Evolutionary conservation across 176 grass and related monocot species (phyloP), one percentile per base, ranked within the genome.

Genomic region (Musa troglodytarum): DNA sequence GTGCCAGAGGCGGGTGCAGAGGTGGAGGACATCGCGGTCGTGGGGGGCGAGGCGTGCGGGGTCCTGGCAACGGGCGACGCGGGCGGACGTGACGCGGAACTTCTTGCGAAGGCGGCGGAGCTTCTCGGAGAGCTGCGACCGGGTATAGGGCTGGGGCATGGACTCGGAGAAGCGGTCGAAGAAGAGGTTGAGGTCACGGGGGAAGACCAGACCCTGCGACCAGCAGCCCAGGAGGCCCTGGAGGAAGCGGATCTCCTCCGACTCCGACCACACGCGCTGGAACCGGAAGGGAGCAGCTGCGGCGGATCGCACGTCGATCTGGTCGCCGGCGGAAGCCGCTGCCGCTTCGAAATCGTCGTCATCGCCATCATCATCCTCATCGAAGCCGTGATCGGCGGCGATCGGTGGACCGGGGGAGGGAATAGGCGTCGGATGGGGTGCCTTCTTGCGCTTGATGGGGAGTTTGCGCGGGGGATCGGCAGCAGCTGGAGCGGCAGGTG

Each of bases 91-190:
- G 54, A 68, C 51, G 59, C 87, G 85, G 69, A 73, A 87, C 88
- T 99, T 99, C 77, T 94, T 94, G 77, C 81, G 86, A 50, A 99
- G 86, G 61, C 91, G 90, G 50, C 90, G 88, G 68, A 98, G 85
- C 82, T 98, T 98, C 84, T 98, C 94, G 23, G 94, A 98, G 49
- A 98, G 86, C 88, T 98, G 90, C 71, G 90, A 90, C 54, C 90
- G 87, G 61, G 83, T 93, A 86, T 92, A 99, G 13, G 96, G 88
- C 84, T 80, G 78, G 49, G 69, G 69, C 69, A 80, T 80, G 19
- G 78, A 91, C 69, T 92, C 95, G 14, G 90, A 94, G 86, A 99
- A 99, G 67, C 87, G 90, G 80, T 99, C 95, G 82, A 94, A 94
- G 73, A 99, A 99, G 24, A 94, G 74, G 70, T 99, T 99, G 52